Evolutionary conservation across 495 filamentous ascomycete genomes (phyloP).

Genomic region (Darksidea phi): DNA sequence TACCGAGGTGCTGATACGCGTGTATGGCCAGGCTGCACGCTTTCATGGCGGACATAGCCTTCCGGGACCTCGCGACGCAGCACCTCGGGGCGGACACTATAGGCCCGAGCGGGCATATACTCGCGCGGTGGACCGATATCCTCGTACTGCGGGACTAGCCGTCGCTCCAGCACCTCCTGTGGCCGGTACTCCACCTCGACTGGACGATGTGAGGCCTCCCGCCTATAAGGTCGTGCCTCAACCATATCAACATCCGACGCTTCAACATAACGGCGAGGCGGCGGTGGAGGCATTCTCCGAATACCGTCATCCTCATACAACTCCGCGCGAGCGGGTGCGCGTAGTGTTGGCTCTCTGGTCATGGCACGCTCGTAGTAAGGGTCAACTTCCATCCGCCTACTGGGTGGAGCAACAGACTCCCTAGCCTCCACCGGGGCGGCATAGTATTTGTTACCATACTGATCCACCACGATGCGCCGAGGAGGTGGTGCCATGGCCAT

Average conservation of each 20-base stretch:
- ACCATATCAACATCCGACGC: conserved; percentile 52
- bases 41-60: conserved; percentile 35
- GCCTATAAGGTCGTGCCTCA: conserved; percentile 51
- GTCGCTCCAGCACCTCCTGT: conserved; percentile 26
- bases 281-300: conserved; percentile 44
- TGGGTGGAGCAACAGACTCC: conserved; percentile 39
- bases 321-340: conserved; percentile 28
- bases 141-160: conserved; percentile 32
- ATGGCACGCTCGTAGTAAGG: conserved; percentile 37
- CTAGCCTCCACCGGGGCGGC: conserved; percentile 33
- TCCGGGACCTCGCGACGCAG: conserved; percentile 26
- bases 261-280: conserved; percentile 52
- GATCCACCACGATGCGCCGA: conserved; percentile 41
- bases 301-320: conserved; percentile 33
- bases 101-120: conserved; percentile 25
- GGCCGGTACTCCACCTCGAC: conserved; percentile 40
- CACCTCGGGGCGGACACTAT: conserved; percentile 38
- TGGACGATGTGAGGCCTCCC: conserved; percentile 51
- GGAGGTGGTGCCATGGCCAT: conserved; percentile 36
- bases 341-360: conserved; percentile 31
- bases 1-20: conserved; percentile 29
- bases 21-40: conserved; percentile 29
- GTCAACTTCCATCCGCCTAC: conserved; percentile 28
- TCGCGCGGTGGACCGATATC: conserved; percentile 37
- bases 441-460: conserved; percentile 43